phyloP scores from a whole-genome alignment of 1,284 basidiomycete species.

The Irpex rosettiformis region DNA sequence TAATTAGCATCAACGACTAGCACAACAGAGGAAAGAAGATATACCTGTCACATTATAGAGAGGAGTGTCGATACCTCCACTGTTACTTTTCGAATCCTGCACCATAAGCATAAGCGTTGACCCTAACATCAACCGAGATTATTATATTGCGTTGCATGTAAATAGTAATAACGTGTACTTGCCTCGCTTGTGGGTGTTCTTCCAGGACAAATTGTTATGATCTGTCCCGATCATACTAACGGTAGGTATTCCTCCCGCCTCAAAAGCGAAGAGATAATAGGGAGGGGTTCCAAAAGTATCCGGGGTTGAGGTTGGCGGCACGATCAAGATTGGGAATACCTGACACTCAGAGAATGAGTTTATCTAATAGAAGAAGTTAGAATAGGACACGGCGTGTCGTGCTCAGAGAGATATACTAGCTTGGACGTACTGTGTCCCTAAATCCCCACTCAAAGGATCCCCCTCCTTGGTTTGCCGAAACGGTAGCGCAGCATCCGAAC shows the following conservation, averaged over 20 bases:
- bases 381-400: no score
- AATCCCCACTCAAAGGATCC: slow-evolving; percentile 25
- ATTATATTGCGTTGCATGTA: not conserved
- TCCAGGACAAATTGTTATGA: slow-evolving; percentile 38
- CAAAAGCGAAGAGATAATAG: slow-evolving; percentile 48
- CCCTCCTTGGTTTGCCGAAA: not conserved
- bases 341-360: slow-evolving; percentile 19
- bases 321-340: slow-evolving; percentile 14
- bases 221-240: slow-evolving; percentile 40
- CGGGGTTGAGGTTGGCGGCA: slow-evolving; percentile 14
- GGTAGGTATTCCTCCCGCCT: slow-evolving; percentile 37
- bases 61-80: not conserved
- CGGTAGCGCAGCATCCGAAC: not conserved
- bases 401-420: not conserved
- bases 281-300: slow-evolving; percentile 35
- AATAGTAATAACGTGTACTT: slow-evolving; percentile 16
- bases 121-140: not conserved
- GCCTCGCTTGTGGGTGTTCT: slow-evolving; percentile 41
- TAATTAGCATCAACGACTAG: slow-evolving; percentile 4
- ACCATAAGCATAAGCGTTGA: slow-evolving; percentile 5
- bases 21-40: not conserved
- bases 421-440: slow-evolving; percentile 15
- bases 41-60: slow-evolving; percentile 9
- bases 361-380: not conserved
- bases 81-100: slow-evolving; percentile 2